Evolutionary conservation across 1,284 basidiomycete species (phyloP).

Genomic region (Irpex sp.): DNA sequence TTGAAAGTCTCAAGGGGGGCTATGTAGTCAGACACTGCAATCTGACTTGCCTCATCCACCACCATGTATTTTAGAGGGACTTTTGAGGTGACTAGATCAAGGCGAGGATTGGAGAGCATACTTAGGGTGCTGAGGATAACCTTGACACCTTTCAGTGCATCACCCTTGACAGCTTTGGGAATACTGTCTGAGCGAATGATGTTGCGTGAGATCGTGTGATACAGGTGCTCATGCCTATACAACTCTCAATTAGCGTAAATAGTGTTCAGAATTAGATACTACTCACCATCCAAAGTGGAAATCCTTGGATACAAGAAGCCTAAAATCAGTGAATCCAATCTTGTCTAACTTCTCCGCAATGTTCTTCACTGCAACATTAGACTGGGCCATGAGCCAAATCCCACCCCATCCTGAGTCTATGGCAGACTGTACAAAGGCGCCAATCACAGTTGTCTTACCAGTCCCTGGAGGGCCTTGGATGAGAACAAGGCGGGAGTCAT

Average conservation of each 20-base stretch:
- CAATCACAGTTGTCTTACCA: conserved; percentile 41
- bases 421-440: conserved; percentile 45
- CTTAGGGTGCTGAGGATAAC: conserved; percentile 67
- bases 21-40: conserved; percentile 47
- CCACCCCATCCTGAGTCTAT: conserved; percentile 34
- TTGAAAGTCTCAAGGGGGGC: conserved; percentile 42
- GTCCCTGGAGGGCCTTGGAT: conserved; percentile 56
- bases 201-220: conserved; percentile 35
- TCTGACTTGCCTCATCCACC: conserved; percentile 43
- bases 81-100: conserved; percentile 24
- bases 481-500: conserved; percentile 37
- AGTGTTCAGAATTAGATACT: background rate
- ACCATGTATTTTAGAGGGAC: conserved; percentile 31
- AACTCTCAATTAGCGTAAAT: background rate
- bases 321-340: conserved; percentile 42
- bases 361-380: conserved; percentile 64
- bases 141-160: conserved; percentile 31
- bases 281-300: conserved; percentile 59
- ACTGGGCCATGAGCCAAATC: conserved; percentile 71
- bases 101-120: conserved; percentile 51
- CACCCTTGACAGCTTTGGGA: conserved; percentile 4
- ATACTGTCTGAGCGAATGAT: conserved; percentile 51
- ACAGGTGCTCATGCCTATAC: conserved; percentile 70
- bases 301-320: conserved; percentile 51
- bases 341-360: conserved; percentile 56